Evolutionary conservation across 2,329 filamentous ascomycete genomes (phyloP), one percentile per base, ranked within the genome.

Genomic region (Neofusicoccum laricinum): DNA sequence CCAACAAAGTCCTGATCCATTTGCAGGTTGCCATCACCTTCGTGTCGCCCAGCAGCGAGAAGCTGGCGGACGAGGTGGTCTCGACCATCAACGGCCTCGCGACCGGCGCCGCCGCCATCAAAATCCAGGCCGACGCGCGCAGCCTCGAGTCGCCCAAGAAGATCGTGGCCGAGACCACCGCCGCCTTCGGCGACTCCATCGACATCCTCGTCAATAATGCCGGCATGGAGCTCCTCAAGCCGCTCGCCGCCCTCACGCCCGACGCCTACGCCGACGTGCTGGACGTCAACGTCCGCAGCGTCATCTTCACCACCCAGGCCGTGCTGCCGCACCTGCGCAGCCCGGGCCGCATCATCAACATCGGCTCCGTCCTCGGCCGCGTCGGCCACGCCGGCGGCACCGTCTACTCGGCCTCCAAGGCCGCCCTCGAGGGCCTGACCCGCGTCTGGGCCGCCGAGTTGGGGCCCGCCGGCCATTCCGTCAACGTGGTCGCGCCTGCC

Each of bases 271-370:
- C 90, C 71, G 73, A 88, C 76, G 97, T 98, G 93, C 91, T 97
- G 74, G 80, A 85, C 50, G 98, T 94, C 65, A 99, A 99, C 76
- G 93, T 98, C 59, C 94, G 90, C 1, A 94, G 95, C 32, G 84
- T 99, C 36, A 95, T 99, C 81, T 91, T 94, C 82, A 92, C 98
- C 90, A 98, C 95, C 0, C 95, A 99, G 82, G 91, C 91, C 49
- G 83, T 97, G 65, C 80, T 98, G n/a, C 88, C 91, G 58, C 88
- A 92, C 75, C 95, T 94, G 70, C 73, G 81, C 68, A 92, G 92
- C 64, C 82, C 85, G 32, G 94, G 94, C 70, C 94, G 98, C 75
- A 93, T 99, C 75, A 96, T 99, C 81, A 98, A 97, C 75, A 88
- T 97, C 73, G 93, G 93, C 67, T 93, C 89, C 69, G 93, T 97